Conservation (phyloP, 768 basidiomycete species). For the Boletus huronensis region DNA sequence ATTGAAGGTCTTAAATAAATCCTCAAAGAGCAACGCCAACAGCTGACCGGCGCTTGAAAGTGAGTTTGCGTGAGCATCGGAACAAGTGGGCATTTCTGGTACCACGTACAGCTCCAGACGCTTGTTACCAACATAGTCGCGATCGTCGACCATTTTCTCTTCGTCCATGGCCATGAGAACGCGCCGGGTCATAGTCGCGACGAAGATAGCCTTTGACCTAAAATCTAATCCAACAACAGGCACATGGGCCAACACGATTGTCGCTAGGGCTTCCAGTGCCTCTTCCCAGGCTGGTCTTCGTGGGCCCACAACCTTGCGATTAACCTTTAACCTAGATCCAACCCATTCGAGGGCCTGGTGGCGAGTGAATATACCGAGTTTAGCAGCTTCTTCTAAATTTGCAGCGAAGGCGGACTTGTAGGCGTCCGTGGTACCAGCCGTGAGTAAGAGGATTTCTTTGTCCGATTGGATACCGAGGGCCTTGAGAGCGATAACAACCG, state of each 20-base stretch:
- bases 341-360: slow-evolving; percentile 96
- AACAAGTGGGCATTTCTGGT: slow-evolving; percentile 3
- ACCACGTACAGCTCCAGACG: slow-evolving; percentile 86
- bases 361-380: slow-evolving; percentile 84
- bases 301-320: slow-evolving; percentile 75
- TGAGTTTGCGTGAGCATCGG: slow-evolving; percentile 8
- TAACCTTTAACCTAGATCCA: slow-evolving; percentile 87
- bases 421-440: slow-evolving; percentile 86
- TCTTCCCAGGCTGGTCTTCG: slow-evolving; percentile 89
- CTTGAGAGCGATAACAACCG: slow-evolving; percentile 93
- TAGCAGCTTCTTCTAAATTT: slow-evolving; percentile 92
- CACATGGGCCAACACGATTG: slow-evolving; percentile 95
- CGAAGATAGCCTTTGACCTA: slow-evolving; percentile 91
- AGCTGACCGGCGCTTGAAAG: slow-evolving; percentile 88
- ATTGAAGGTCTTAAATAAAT: slow-evolving; percentile 98
- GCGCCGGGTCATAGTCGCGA: slow-evolving; percentile 94
- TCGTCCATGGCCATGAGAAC: slow-evolving; percentile 97
- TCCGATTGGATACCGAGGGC: slow-evolving; percentile 96
- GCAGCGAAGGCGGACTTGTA: slow-evolving; percentile 86
- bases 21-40: slow-evolving; percentile 93
- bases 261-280: slow-evolving; percentile 93
- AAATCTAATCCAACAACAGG: slow-evolving; percentile 89
- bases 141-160: slow-evolving; percentile 95
- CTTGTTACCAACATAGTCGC: slow-evolving; percentile 99
- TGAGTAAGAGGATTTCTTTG: slow-evolving; percentile 93